Conservation (phyloP, 2,329 filamentous ascomycete genomes). For the Apiospora rasikravindrae region DNA sequence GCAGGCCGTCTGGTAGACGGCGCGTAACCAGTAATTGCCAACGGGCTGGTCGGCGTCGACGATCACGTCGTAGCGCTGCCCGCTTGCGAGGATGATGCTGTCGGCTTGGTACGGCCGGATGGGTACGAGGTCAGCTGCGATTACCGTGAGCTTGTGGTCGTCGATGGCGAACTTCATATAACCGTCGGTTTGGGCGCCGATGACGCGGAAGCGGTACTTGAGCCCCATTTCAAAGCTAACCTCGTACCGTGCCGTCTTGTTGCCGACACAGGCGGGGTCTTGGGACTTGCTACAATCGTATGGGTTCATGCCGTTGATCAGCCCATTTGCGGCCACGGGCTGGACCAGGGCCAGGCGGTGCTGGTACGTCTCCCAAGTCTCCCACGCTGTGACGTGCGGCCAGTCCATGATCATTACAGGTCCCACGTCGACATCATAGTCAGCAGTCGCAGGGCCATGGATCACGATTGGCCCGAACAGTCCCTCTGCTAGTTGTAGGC, state of each 20-base stretch:
- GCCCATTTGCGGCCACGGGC: slow-evolving; percentile 42
- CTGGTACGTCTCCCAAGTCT: not conserved
- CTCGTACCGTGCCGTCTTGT: slow-evolving; percentile 25
- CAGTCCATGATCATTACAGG: slow-evolving; percentile 64
- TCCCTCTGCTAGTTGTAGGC: slow-evolving; percentile 53
- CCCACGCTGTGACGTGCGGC: slow-evolving; percentile 49
- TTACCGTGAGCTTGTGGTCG: slow-evolving; percentile 58
- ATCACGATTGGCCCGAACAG: slow-evolving; percentile 65
- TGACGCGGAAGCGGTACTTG: slow-evolving; percentile 51
- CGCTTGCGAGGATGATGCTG: slow-evolving; percentile 37
- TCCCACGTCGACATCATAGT: slow-evolving; percentile 69
- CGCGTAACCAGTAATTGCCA: slow-evolving; percentile 52
- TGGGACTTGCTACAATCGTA: slow-evolving; percentile 34
- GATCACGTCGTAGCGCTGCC: slow-evolving; percentile 49
- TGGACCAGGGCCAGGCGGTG: not conserved
- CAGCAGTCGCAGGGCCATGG: slow-evolving; percentile 59
- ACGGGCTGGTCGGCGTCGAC: slow-evolving; percentile 42
- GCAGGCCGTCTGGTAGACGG: slow-evolving; percentile 46
- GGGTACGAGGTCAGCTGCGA: slow-evolving; percentile 59
- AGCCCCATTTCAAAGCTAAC: slow-evolving; percentile 36
- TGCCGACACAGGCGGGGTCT: slow-evolving; percentile 35
- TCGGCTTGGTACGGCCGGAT: slow-evolving; percentile 57
- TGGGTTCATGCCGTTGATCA: slow-evolving; percentile 38
- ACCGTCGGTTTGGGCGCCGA: slow-evolving; percentile 47
- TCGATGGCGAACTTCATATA: slow-evolving; percentile 53